Evolutionary conservation across 2,329 filamentous ascomycete genomes (phyloP), one percentile per base, ranked within the genome.

Genomic region (Alternaria ethzedia): DNA sequence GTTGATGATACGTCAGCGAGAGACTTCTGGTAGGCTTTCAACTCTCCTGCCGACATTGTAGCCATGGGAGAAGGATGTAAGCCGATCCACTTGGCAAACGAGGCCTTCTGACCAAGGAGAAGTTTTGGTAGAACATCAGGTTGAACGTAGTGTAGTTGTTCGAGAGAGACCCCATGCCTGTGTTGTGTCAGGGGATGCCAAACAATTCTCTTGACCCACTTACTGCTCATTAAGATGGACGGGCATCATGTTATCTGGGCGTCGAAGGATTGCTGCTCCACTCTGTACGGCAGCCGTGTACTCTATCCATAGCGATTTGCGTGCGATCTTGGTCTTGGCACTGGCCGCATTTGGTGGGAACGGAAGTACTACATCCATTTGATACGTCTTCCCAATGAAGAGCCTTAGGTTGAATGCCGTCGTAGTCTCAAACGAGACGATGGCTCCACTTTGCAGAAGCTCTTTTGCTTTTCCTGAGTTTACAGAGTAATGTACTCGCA

Each of bases 241-340:
- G 4, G 41, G 41, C 8, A 43, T 17, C 41, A 43, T 43, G 41
- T 0, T 43, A 5, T 43, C 41, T 43, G 41, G 41, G 7, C 41
- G n/a, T 2, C 8, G 15, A 6, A 43, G 5, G 9, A 43, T n/a
- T 17, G 41, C 41, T 17, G 15, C 17, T 45, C 12, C 30, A 15
- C 25, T 41, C 41, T 28, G 23, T 5, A 54, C 32, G 9, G 44
- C 41, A 26, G 46, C 65, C 44, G 25, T 65, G 28, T 20, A 60
- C 45, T 65, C 61, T 15, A 66, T 32, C 47, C 47, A 70, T 13
- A 26, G 30, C 1, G 57, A 64, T 12, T 63, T 66, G 5, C 60
- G 57, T 2, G 63, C 60, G 50, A 66, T 59, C 25, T 26, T 26
- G 6, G 21, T 44, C 43, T 61, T 67, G 12, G 47, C 45, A 13